Conservation (phyloP, 1,139 yeast species). For the Debaryomyces sp. region DNA sequence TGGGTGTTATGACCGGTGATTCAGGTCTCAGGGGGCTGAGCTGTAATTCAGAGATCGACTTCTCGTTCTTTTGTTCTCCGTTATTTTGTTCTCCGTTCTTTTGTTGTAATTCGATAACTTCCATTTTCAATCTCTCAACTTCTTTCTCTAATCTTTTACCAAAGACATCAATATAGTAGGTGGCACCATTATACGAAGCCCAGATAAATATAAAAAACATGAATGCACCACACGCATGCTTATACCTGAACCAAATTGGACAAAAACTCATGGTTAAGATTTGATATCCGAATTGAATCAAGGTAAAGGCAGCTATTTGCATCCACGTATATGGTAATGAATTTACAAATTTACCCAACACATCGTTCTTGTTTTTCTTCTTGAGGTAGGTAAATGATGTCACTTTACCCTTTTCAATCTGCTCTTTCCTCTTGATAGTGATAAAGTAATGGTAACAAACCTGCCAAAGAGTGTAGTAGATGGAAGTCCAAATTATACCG, state of each 20-base stretch:
- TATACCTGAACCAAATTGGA: constrained; percentile 80
- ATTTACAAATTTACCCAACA: constrained; percentile 79
- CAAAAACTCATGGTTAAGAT: constrained; percentile 86
- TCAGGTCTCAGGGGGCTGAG: background rate
- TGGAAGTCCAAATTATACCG: constrained; percentile 77
- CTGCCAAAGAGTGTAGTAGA: constrained; percentile 94
- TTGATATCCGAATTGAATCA: constrained; percentile 87
- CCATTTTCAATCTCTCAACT: constrained; percentile 67
- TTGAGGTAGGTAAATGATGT: constrained; percentile 89
- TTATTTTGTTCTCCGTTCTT: constrained; percentile 56
- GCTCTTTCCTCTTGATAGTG: constrained; percentile 74
- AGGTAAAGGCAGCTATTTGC: constrained; percentile 83
- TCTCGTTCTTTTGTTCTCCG: constrained; percentile 39
- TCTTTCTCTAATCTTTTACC: constrained; percentile 88
- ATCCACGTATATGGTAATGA: constrained; percentile 77
- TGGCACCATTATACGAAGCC: constrained; percentile 93
- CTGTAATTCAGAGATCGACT: background rate
- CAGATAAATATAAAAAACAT: constrained; percentile 69
- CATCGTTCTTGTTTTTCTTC: constrained; percentile 63
- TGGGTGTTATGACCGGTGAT: background rate
- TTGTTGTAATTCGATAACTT: constrained; percentile 60
- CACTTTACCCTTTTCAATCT: constrained; percentile 82
- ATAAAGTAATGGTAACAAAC: constrained; percentile 86
- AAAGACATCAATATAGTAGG: constrained; percentile 88
- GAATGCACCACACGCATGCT: constrained; percentile 67